These are phyloP conservation scores for Ceratobasidium sp. DNA, from an alignment of 1,284 basidiomycete genomes.

Conservation along the genomic window DNA sequence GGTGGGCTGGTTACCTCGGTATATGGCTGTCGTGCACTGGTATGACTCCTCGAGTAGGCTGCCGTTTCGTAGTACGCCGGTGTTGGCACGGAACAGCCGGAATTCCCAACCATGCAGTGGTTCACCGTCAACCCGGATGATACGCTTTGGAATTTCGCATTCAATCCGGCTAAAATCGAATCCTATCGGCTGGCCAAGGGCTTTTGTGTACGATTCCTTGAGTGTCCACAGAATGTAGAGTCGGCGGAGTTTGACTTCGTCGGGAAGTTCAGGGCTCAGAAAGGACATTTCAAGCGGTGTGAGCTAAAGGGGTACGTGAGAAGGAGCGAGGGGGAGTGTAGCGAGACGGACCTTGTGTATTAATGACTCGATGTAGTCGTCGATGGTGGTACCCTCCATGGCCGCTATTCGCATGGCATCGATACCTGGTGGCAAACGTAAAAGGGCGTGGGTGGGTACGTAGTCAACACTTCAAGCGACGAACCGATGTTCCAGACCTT, in stretches of 20 bases:
- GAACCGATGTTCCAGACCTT: conserved; percentile 73
- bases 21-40: conserved; percentile 37
- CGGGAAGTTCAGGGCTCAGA: conserved; percentile 53
- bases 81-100: conserved; percentile 72
- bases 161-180: conserved; percentile 81
- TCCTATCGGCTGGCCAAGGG: conserved; percentile 73
- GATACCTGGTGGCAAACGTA: conserved; percentile 52
- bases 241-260: conserved; percentile 70
- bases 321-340: neutral
- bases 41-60: conserved; percentile 38
- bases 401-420: conserved; percentile 70
- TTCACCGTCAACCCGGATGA: conserved; percentile 67
- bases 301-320: conserved; percentile 70
- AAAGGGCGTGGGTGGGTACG: neutral
- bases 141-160: conserved; percentile 70
- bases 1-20: conserved; percentile 29
- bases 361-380: conserved; percentile 70
- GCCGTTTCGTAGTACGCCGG: conserved; percentile 56
- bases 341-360: conserved; percentile 67
- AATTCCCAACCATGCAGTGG: conserved; percentile 81
- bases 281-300: conserved; percentile 53
- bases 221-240: conserved; percentile 75
- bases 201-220: conserved; percentile 79
- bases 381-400: conserved; percentile 62
- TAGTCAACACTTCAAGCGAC: neutral